These are phyloP conservation scores for Aspergillus awamori DNA, from an alignment of 2,329 filamentous ascomycete genomes.

Conservation along the genomic window DNA sequence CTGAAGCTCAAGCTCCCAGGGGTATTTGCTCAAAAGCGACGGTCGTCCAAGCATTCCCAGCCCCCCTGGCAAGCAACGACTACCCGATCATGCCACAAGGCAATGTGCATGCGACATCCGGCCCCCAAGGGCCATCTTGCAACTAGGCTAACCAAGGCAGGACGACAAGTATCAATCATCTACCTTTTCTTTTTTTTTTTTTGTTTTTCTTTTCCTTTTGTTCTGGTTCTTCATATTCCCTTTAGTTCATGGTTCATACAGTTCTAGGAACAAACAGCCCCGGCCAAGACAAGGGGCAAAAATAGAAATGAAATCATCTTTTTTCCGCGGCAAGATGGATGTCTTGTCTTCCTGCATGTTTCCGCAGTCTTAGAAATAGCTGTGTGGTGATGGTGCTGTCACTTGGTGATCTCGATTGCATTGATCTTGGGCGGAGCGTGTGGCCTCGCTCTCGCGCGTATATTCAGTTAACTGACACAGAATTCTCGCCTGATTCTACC, in stretches of 20 bases:
- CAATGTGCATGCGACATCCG: slow-evolving; percentile 17
- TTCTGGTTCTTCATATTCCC: slow-evolving; percentile 9
- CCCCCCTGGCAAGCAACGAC: background rate
- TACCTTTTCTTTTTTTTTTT: slow-evolving; percentile 8
- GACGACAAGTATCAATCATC: slow-evolving; percentile 11
- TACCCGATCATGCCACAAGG: slow-evolving; percentile 17
- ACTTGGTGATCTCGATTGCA: slow-evolving; percentile 1
- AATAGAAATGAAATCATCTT: background rate
- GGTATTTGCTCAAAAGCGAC: background rate
- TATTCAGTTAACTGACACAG: slow-evolving; percentile 24
- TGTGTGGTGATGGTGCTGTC: background rate
- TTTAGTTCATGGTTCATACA: slow-evolving; percentile 18
- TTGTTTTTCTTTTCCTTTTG: no score
- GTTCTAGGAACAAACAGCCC: slow-evolving; percentile 14
- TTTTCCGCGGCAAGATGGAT: background rate
- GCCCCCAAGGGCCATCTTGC: slow-evolving; percentile 9
- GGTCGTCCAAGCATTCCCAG: background rate
- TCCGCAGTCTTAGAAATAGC: slow-evolving; percentile 4
- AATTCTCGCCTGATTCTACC: slow-evolving; percentile 16
- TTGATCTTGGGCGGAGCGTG: slow-evolving; percentile 11
- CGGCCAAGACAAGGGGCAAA: background rate
- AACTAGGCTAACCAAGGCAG: slow-evolving; percentile 1
- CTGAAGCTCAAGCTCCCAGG: no score
- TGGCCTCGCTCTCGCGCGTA: slow-evolving; percentile 19
- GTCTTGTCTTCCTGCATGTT: background rate